These are phyloP conservation scores for Tolypocladium endophyticum DNA, from an alignment of 2,329 filamentous ascomycete genomes.

Conservation along the genomic window DNA sequence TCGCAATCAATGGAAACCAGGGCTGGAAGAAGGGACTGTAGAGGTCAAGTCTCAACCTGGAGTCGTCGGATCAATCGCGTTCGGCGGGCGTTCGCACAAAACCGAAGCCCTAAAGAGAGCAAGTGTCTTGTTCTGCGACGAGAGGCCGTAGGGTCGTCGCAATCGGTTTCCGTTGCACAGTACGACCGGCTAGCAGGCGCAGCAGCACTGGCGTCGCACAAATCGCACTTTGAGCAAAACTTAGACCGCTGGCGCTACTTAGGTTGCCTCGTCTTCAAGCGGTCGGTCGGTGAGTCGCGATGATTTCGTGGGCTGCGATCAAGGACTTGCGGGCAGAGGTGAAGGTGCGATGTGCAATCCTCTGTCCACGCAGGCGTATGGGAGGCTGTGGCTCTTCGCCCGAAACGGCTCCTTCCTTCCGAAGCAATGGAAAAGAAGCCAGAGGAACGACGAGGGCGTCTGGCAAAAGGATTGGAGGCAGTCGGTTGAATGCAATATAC, in stretches of 20 bases:
- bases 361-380: neutral
- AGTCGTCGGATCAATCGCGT: neutral
- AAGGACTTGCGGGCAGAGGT: neutral
- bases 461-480: neutral
- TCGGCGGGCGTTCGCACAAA: neutral
- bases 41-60: neutral
- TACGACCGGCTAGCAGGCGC: neutral
- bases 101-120: neutral
- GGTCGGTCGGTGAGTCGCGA: neutral
- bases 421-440: neutral
- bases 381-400: neutral
- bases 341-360: neutral
- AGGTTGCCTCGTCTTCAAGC: too few relatives aligned
- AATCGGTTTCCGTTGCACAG: neutral
- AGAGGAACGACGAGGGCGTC: neutral
- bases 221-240: neutral
- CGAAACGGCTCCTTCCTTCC: neutral
- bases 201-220: neutral
- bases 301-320: neutral
- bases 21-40: neutral
- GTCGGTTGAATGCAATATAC: neutral
- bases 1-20: neutral
- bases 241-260: neutral
- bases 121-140: too few relatives aligned
- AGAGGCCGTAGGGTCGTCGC: neutral